Evolutionary conservation across 2,329 filamentous ascomycete genomes (phyloP).

Genomic region (Penicillium italicum): DNA sequence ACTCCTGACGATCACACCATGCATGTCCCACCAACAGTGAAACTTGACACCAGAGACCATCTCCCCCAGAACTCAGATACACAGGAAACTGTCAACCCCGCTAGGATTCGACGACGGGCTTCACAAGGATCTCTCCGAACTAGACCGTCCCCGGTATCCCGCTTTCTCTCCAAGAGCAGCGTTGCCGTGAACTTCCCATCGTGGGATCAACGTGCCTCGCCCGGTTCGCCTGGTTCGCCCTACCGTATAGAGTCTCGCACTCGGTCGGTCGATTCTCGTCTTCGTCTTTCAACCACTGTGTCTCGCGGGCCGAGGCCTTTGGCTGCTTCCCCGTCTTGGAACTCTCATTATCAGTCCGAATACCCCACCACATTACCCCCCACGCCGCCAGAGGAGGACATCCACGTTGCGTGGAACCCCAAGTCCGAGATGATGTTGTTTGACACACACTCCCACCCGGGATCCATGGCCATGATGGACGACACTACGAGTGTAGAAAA

Average conservation of each 20-base stretch:
- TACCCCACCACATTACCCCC: slow-evolving; percentile 38
- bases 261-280: slow-evolving; percentile 29
- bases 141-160: slow-evolving; percentile 35
- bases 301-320: slow-evolving; percentile 32
- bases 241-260: slow-evolving; percentile 26
- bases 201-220: slow-evolving; percentile 46
- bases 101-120: slow-evolving; percentile 34
- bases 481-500: slow-evolving; percentile 30
- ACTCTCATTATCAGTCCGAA: slow-evolving; percentile 24
- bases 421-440: slow-evolving; percentile 31
- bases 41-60: slow-evolving; percentile 21
- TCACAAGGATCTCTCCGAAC: slow-evolving; percentile 37
- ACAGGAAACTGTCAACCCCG: slow-evolving; percentile 15
- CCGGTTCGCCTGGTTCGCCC: slow-evolving; percentile 24
- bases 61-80: slow-evolving; percentile 21
- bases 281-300: slow-evolving; percentile 36
- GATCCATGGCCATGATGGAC: slow-evolving; percentile 28
- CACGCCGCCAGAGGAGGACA: slow-evolving; percentile 44
- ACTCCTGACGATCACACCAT: slow-evolving; percentile 29
- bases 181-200: slow-evolving; percentile 50
- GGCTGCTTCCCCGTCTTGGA: slow-evolving; percentile 26
- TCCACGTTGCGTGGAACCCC: slow-evolving; percentile 38
- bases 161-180: slow-evolving; percentile 36
- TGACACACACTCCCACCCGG: slow-evolving; percentile 28
- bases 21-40: slow-evolving; percentile 25